phyloP scores from a whole-genome alignment of 768 basidiomycete genomes.

The Auriculariales sp. region DNA sequence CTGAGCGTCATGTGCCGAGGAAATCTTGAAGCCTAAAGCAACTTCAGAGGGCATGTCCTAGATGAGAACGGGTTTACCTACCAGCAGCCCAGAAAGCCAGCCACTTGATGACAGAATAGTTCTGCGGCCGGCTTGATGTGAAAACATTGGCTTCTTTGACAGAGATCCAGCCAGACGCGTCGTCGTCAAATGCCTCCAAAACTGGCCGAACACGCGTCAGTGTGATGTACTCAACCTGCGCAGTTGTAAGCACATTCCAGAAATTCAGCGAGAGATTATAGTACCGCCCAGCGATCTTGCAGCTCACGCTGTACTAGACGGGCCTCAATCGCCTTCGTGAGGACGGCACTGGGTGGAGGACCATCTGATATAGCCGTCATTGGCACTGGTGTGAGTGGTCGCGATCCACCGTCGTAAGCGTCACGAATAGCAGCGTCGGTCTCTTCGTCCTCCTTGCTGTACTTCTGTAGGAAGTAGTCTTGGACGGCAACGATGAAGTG shows the following conservation, averaged over 20 bases:
- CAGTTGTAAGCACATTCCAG: too few relatives aligned
- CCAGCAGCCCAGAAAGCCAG: conserved; percentile 22
- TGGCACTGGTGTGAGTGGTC: not conserved
- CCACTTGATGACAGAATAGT: conserved; percentile 14
- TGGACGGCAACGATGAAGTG: conserved; percentile 31
- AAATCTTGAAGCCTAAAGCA: not conserved
- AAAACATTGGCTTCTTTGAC: conserved; percentile 21
- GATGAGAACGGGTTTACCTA: conserved; percentile 5
- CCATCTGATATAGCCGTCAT: not conserved
- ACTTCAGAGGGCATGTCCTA: not conserved
- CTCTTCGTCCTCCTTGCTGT: not conserved
- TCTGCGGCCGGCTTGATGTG: conserved; percentile 15
- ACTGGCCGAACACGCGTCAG: conserved; percentile 19
- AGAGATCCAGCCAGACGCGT: conserved; percentile 24
- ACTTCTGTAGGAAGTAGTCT: conserved; percentile 20
- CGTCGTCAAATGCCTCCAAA: conserved; percentile 27
- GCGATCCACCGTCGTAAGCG: not conserved
- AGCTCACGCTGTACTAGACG: not conserved
- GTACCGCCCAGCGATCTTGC: conserved; percentile 22
- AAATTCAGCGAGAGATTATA: too few relatives aligned
- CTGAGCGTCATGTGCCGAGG: not conserved
- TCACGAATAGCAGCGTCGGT: not conserved
- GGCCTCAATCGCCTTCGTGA: not conserved
- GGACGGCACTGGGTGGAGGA: not conserved
- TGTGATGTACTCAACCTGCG: conserved; percentile 20